A percentile compares a stretch with the other conserved stretches of the same genome.
Conservation (phyloP, 2,329 filamentous ascomycete species). For the Pseudogymnoascus sp. region DNA sequence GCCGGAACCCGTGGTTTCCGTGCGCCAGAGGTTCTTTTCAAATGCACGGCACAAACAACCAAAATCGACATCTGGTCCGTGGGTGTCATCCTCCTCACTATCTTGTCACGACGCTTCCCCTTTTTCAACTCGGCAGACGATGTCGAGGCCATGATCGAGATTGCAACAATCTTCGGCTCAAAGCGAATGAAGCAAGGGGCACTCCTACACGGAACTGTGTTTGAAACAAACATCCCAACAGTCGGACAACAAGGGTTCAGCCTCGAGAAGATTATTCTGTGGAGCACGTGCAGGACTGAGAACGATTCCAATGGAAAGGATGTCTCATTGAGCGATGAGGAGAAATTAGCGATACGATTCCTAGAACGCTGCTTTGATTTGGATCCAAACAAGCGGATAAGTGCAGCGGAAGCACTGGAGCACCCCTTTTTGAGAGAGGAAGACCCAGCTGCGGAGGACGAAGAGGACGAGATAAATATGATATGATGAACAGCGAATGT, state of each 20-base stretch:
- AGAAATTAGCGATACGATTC: conserved; percentile 66
- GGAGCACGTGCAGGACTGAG: conserved; percentile 67
- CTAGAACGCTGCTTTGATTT: conserved; percentile 65
- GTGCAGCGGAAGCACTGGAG: conserved; percentile 62
- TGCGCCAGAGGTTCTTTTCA: conserved; percentile 91
- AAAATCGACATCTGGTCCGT: conserved; percentile 96
- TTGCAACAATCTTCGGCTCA: conserved; percentile 86
- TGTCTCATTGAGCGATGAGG: conserved; percentile 52
- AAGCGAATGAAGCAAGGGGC: conserved; percentile 77
- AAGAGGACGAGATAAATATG: conserved; percentile 43
- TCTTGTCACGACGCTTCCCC: conserved; percentile 84
- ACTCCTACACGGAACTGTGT: conserved; percentile 78
- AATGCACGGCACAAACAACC: conserved; percentile 89
- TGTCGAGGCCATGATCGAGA: conserved; percentile 94
- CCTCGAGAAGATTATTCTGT: conserved; percentile 88
- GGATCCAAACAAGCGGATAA: conserved; percentile 65
- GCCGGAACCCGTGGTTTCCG: conserved; percentile 93
- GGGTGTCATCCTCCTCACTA: conserved; percentile 93
- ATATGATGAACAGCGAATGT: conserved; percentile 34
- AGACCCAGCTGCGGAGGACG: conserved; percentile 22
- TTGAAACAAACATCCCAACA: conserved; percentile 88
- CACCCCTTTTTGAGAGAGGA: conserved; percentile 57
- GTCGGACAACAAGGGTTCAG: conserved; percentile 78
- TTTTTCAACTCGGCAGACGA: conserved; percentile 99
- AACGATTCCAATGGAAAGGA: conserved; percentile 46